Evolutionary conservation across 345 rosid species (phyloP), one percentile per base, ranked within the genome.

Genomic region (Eucalyptus caleyi): DNA sequence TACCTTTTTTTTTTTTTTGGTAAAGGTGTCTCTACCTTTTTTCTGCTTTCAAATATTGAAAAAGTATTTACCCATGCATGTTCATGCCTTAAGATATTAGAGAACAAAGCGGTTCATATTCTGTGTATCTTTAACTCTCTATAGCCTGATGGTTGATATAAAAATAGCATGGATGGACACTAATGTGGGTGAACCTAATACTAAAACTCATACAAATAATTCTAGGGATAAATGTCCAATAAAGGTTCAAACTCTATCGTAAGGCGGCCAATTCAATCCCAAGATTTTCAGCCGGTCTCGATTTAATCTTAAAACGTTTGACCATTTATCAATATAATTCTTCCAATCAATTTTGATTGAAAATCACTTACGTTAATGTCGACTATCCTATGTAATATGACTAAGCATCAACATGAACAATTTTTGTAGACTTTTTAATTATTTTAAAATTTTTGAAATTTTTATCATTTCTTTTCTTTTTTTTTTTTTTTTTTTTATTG

Each of bases 331-430:
- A 60, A 12, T 60, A 5, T 27, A 12, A 27, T 12, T 13, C 1
- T 5, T 60, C 0, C 15, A 6, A 12, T 60, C 1, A 60, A 11
- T 60, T 60, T 60, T 60, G 0, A 27, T 5, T 27, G 1, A 27
- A 60, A 60, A 60, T 60, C 8, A 24, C 0, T 1, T 0, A 26
- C 3, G 2, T 59, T 1, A 11, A 59, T 1, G 1, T 5, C 14
- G 1, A 2, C 0, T 0, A 59, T 59, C 7, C 2, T 24, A 59
- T 0, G 0, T 24, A 0, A 51, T 0, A 7, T 51, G 1, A 51
- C 2, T 51, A n/a, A 51, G 4, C 1, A 23, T 1, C 0, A 0
- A 54, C 0, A 23, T 54, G 6, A 9, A 54, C 6, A 54, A 0
- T 16, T 54, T 54, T 59, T 26, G 1, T 18, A 18, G 4, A 11